Conservation (phyloP, 1,284 basidiomycete species). For the Flammula alnicola region DNA sequence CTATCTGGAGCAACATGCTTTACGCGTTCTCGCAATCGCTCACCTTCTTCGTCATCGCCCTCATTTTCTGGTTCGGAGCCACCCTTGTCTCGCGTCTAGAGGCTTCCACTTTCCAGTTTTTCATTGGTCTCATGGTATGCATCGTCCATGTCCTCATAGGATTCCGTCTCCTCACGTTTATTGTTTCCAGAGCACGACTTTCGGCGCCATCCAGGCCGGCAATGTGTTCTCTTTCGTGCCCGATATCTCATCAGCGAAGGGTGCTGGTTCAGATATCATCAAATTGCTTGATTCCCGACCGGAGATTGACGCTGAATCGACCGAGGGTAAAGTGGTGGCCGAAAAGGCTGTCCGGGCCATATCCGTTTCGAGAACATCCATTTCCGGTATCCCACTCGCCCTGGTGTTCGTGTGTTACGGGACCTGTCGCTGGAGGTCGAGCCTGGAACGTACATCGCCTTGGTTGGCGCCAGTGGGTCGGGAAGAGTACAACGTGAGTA, state of each 20-base stretch:
- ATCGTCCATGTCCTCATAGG: conserved; percentile 12
- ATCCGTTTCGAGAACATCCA: conserved; percentile 85
- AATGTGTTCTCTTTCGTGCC: conserved; percentile 93
- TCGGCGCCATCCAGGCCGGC: conserved; percentile 81
- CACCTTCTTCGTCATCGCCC: conserved; percentile 83
- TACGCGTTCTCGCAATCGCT: conserved; percentile 84
- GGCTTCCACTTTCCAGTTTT: conserved; percentile 75
- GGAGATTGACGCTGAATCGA: conserved; percentile 83
- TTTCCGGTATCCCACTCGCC: conserved; percentile 94
- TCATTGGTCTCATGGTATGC: conserved; percentile 83
- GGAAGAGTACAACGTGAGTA: conserved; percentile 86
- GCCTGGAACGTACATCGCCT: conserved; percentile 89
- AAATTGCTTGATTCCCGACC: conserved; percentile 80
- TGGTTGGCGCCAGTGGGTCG: conserved; percentile 90
- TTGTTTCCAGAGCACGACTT: conserved; percentile 60
- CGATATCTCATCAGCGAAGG: conserved; percentile 87
- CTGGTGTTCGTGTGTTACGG: conserved; percentile 84
- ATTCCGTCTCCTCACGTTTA: conserved; percentile 2
- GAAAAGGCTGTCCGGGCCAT: conserved; percentile 63
- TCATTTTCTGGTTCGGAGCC: conserved; percentile 89
- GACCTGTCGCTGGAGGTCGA: conserved; percentile 80
- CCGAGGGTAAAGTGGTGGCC: conserved; percentile 65
- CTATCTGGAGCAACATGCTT: conserved; percentile 76
- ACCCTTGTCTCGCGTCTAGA: conserved; percentile 65
- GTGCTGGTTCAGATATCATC: conserved; percentile 80